Evolutionary conservation across 768 basidiomycete genomes (phyloP).

Genomic region (Lentinus brumalis): DNA sequence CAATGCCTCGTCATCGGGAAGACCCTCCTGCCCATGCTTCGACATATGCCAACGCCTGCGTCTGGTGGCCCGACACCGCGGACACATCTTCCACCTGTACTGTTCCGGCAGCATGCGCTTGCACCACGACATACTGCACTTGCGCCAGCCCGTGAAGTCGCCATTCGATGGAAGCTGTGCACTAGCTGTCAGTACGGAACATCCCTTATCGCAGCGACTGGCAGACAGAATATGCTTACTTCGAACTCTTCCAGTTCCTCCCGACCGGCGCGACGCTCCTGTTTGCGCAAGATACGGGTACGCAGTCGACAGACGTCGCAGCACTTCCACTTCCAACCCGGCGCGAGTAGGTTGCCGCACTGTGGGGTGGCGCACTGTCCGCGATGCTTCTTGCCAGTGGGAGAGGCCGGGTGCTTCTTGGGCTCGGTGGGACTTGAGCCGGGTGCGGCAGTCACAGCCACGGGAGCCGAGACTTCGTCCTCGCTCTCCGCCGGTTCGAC

Average conservation of each 20-base stretch:
- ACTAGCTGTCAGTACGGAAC: neutral
- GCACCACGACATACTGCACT: slow-evolving; percentile 21
- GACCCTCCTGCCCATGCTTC: neutral
- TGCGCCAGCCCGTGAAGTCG: slow-evolving; percentile 13
- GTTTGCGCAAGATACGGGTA: neutral
- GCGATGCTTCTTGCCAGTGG: neutral
- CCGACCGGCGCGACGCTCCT: neutral
- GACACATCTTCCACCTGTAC: slow-evolving; percentile 25
- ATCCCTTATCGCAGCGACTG: too few relatives aligned
- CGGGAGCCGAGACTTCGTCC: neutral
- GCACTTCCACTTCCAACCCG: slow-evolving; percentile 15
- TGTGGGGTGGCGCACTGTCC: slow-evolving; percentile 16
- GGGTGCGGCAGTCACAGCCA: neutral
- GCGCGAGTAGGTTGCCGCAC: slow-evolving; percentile 26
- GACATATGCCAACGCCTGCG: slow-evolving; percentile 2
- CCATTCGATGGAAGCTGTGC: neutral
- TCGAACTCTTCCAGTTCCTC: neutral
- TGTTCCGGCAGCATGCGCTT: slow-evolving; percentile 17
- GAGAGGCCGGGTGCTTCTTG: neutral
- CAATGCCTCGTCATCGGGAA: neutral
- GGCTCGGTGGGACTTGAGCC: neutral
- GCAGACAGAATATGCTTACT: neutral
- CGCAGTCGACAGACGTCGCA: slow-evolving; percentile 20
- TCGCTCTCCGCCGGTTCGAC: slow-evolving; percentile 17
- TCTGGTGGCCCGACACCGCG: slow-evolving; percentile 20